Evolutionary conservation across 2,329 filamentous ascomycete species (phyloP).

Genomic region (Sporothrix sp.): DNA sequence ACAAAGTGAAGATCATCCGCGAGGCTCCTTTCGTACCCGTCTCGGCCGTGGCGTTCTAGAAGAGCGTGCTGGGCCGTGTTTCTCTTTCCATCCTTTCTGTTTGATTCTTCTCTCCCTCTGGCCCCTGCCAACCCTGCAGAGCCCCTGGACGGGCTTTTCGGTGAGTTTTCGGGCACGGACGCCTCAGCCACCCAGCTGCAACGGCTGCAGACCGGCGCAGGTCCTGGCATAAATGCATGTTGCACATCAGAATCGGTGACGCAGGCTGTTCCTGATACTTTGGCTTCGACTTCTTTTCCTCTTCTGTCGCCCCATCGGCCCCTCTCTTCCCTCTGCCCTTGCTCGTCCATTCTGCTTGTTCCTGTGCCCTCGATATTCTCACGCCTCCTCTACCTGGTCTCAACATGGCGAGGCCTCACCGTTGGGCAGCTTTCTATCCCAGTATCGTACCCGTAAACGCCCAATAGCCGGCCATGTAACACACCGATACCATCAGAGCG

Average conservation of each 20-base stretch:
- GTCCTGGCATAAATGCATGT: neutral
- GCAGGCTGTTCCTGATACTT: neutral
- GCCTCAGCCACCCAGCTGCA: neutral
- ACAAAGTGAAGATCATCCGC: conserved; percentile 1
- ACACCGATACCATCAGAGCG: neutral
- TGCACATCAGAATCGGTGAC: neutral
- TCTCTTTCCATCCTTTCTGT: neutral
- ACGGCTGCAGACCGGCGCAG: neutral
- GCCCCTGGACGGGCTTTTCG: neutral
- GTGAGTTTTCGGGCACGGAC: neutral
- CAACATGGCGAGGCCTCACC: neutral
- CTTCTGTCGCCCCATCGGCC: no score
- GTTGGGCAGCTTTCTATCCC: neutral
- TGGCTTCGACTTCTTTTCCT: neutral
- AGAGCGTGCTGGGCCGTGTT: neutral
- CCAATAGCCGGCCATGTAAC: neutral
- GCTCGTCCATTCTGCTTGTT: conserved; percentile 1
- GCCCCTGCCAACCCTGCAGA: neutral
- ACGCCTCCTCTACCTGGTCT: no score
- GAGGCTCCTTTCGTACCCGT: neutral
- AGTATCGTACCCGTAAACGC: no score
- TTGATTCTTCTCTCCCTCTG: neutral
- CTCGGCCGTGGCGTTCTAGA: neutral
- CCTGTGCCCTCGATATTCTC: no score
- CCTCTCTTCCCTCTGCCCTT: neutral